Base-by-base conservation (phyloP, 2,329 filamentous ascomycete genomes). In the Arthrinium phaeospermum region DNA sequence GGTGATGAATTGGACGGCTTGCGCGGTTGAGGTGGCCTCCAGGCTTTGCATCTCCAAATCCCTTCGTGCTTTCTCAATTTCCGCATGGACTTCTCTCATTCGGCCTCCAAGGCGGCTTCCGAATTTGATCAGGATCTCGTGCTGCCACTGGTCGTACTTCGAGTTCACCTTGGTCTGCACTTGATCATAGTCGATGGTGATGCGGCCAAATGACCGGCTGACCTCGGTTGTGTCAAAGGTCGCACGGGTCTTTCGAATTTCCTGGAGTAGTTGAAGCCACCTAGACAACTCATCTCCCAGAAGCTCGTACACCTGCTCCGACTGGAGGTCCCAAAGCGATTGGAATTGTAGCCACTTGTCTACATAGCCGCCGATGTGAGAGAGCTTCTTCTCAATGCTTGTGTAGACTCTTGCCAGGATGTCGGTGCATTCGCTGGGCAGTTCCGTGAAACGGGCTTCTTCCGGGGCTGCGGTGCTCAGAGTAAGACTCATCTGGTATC, bases 121-220 rank as follows among this genome's bases (percentile, higher is more conserved):
- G 82, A 99, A 99, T 81, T 98, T 98, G 77, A 93, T 90, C 49
- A 98, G 87, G 71, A 99, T 97, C 76, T 99, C 96, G 78, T 98
- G 94, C 82, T 99, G 96, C 96, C 97, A 99, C 82, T 98, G 96
- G 80, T 99, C 97, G 80, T 99, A 99, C 82, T 98, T 99, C 78
- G 95, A 94, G 79, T 98, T 99, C 82, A 99, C 96, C 83, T 98
- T 98, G 72, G 96, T 94, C 83, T 99, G 97, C 0, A 99, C 96
- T 82, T 99, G 97, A 78, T 98, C 96, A 79, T 99, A 99, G 81
- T 99, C 96, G 79, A 99, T 95, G 4, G 93, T 94, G 71, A 98
- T 91, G 82, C 97, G 96, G 5, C 96, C 96, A 80, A 99, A 99
- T 0, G 93, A 93, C 51, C 94, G 93, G 82, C 93, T 96, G 75